Percentiles rank a stretch among this genome's conserved stretches.
Conservation (phyloP, 176 grass and related monocot genomes). For the Rhynchospora pubera region DNA sequence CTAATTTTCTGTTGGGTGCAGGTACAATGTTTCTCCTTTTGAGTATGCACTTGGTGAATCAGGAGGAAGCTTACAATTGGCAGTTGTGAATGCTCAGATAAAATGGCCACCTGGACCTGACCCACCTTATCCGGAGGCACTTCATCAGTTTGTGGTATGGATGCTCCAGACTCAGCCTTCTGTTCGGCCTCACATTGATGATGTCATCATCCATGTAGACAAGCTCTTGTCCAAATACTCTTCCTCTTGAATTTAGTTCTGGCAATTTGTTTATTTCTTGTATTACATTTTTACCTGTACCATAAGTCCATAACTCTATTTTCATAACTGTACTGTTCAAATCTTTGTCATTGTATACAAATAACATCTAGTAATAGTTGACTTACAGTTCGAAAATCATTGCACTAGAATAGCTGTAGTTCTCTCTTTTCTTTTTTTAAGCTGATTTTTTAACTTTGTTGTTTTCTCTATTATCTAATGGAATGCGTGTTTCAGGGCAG, state of each 20-base stretch:
- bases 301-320: conserved; percentile 2
- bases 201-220: conserved; percentile 78
- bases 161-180: conserved; percentile 76
- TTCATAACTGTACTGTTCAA: background rate
- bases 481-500: background rate
- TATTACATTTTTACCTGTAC: background rate
- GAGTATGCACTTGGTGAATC: conserved; percentile 75
- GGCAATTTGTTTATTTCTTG: conserved; percentile 1
- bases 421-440: background rate
- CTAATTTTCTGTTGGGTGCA: conserved; percentile 8
- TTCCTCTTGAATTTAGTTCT: conserved; percentile 7
- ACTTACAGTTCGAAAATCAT: background rate
- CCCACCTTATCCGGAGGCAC: conserved; percentile 57
- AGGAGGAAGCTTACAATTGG: conserved; percentile 87
- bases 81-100: conserved; percentile 70
- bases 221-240: conserved; percentile 73
- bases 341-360: background rate
- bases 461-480: background rate
- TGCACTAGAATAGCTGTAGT: background rate
- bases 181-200: conserved; percentile 65
- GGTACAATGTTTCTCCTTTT: conserved; percentile 87
- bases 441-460: background rate
- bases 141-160: conserved; percentile 75
- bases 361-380: conserved; percentile 1
- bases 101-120: conserved; percentile 71